Percentiles rank a stretch among this genome's conserved stretches.
These are phyloP conservation scores for Suillus lakei DNA, from an alignment of 768 basidiomycete species.

Conservation along the genomic window DNA sequence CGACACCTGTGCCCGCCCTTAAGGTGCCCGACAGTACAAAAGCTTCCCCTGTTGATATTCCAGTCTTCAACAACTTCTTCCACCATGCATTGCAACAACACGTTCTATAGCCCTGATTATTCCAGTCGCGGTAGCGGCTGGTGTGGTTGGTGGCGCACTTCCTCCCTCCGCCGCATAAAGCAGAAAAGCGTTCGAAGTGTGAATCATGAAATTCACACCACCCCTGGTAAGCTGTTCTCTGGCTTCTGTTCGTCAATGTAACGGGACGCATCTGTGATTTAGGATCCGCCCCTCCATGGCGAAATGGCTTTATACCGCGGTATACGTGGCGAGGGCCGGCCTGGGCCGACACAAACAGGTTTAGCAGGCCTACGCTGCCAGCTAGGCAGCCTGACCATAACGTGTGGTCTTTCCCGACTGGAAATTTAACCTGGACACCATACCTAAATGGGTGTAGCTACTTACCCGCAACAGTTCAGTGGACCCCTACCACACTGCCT, in stretches of 20 bases:
- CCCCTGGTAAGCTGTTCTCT: conserved; percentile 19
- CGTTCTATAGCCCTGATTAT: neutral
- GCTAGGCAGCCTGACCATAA: conserved; percentile 24
- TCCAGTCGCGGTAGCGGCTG: neutral
- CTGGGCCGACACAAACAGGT: neutral
- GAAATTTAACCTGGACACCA: conserved; percentile 31
- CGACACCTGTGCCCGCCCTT: neutral
- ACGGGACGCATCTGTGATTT: conserved; percentile 8
- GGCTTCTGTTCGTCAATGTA: neutral
- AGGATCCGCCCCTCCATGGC: conserved; percentile 6
- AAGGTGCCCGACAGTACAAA: neutral
- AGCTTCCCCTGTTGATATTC: neutral
- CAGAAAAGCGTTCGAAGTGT: conserved; percentile 9
- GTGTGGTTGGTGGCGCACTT: neutral
- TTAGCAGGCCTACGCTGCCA: conserved; percentile 12
- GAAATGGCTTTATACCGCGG: conserved; percentile 1
- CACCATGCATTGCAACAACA: neutral
- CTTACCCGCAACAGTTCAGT: conserved; percentile 14
- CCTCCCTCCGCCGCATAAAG: neutral
- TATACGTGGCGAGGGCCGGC: neutral
- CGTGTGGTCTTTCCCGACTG: conserved; percentile 29
- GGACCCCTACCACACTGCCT: conserved; percentile 34
- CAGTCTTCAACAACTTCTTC: neutral
- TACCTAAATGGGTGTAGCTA: conserved; percentile 21
- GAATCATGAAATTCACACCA: conserved; percentile 25